Evolutionary conservation across 768 basidiomycete genomes (phyloP).

Genomic region (Amylocystis lapponica): DNA sequence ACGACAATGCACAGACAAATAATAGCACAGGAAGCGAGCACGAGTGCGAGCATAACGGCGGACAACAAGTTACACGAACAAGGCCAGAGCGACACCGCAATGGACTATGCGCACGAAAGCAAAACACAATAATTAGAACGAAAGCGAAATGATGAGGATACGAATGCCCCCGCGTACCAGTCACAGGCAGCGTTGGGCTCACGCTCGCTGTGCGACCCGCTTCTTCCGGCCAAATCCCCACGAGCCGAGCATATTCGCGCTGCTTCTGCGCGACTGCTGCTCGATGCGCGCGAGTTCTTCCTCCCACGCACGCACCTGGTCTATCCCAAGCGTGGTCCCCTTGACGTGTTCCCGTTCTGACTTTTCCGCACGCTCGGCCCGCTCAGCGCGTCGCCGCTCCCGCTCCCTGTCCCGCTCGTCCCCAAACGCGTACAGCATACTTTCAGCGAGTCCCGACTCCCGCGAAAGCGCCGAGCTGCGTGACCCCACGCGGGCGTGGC

Average conservation of each 20-base stretch:
- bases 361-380: conserved; percentile 21
- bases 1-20: too few relatives aligned
- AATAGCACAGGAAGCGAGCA: too few relatives aligned
- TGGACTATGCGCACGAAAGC: too few relatives aligned
- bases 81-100: too few relatives aligned
- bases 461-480: background rate
- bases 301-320: conserved; percentile 57
- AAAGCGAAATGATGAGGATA: background rate
- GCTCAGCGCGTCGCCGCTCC: conserved; percentile 27
- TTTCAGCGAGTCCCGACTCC: conserved; percentile 9
- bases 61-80: too few relatives aligned
- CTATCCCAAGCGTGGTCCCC: conserved; percentile 32
- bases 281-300: conserved; percentile 72
- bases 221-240: conserved; percentile 7
- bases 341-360: conserved; percentile 27
- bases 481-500: conserved; percentile 3
- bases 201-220: too few relatives aligned
- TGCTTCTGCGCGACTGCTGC: conserved; percentile 43
- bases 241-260: conserved; percentile 29
- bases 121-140: background rate
- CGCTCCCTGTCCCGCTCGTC: conserved; percentile 8
- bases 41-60: too few relatives aligned
- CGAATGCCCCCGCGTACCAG: background rate
- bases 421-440: conserved; percentile 4
- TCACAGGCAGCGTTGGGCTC: background rate